Base-by-base conservation (phyloP, 2,329 filamentous ascomycete genomes). In the Didymella exigua region DNA sequence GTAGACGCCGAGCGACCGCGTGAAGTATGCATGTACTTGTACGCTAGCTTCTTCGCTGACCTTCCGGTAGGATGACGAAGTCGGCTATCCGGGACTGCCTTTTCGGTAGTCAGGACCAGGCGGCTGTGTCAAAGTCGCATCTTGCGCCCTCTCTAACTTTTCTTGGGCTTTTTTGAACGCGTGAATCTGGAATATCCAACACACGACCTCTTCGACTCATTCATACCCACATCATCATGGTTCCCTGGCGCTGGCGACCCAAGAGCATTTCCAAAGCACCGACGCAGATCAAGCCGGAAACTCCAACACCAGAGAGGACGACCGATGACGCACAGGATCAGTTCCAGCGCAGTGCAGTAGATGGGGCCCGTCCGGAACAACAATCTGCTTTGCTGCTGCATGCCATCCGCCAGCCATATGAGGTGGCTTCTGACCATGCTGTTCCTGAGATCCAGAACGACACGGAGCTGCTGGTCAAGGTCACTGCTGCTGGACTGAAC, bases 401-500 rank as follows among this genome's bases (percentile, higher is more conserved):
- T 61, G 81, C 74, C 0, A 71, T 79, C 26, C 78, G 77, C 27
- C 77, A 84, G 59, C 77, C 77, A 45, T 86, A 86, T 57, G 66
- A 76, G 18, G 62, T 83, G 34, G 75, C 77, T 0, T 59, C 65
- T 2, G 73, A 77, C 5, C 77, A 84, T 63, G 67, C 73, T 2
- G 70, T 85, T 5, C 84, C 84, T 11, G 71, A 65, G 1, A 61
- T 79, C n/a, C 48, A 72, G 16, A 66, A 76, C 26, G 72, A 78
- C 45, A 75, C 76, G 37, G 85, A 90, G 63, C 73, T 90, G 5
- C 75, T 90, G 5, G 81, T 90, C n/a, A 83, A 82, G 67, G 78
- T 86, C 1, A 76, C 82, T 31, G 83, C 84, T 11, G 86, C 90
- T 62, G 89, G 89, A 0, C 75, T 92, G 31, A 92, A 92, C 64